Conservation (phyloP, 2,329 filamentous ascomycete genomes). For the Ophiostoma novo-ulmi region DNA sequence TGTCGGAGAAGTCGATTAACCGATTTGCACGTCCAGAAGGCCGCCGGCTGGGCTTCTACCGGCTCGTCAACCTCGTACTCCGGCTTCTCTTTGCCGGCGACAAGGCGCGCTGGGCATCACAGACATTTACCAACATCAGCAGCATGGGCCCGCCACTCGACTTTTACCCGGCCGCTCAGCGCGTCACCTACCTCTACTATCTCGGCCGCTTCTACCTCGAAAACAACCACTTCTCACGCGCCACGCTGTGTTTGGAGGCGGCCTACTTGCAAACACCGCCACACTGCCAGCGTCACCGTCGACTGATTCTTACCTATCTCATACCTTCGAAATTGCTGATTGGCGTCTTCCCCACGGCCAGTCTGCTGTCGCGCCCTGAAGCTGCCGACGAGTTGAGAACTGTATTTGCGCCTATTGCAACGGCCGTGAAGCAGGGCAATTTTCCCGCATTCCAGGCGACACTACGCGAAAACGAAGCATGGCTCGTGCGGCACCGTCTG, state of each 20-base stretch:
- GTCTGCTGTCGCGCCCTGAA: constrained; percentile 65
- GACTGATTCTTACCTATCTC: constrained; percentile 75
- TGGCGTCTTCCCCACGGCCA: constrained; percentile 69
- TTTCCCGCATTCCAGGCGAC: constrained; percentile 64
- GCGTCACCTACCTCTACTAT: constrained; percentile 91
- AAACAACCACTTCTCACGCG: constrained; percentile 75
- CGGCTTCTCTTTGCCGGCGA: constrained; percentile 81
- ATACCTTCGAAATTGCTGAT: constrained; percentile 78
- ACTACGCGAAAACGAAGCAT: constrained; percentile 59
- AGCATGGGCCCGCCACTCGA: constrained; percentile 74
- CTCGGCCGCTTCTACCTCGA: constrained; percentile 85
- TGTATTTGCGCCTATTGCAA: constrained; percentile 68
- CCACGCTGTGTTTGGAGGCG: constrained; percentile 67
- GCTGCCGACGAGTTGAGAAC: constrained; percentile 56
- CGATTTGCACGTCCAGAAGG: constrained; percentile 67
- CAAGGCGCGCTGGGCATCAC: constrained; percentile 76
- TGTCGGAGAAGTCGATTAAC: constrained; percentile 70
- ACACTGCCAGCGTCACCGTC: constrained; percentile 65
- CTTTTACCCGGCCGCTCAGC: constrained; percentile 77
- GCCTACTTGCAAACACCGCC: constrained; percentile 68
- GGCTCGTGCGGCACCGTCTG: constrained; percentile 71
- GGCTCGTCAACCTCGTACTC: constrained; percentile 84
- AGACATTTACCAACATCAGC: constrained; percentile 84
- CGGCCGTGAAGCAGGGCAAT: constrained; percentile 67
- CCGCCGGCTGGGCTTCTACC: constrained; percentile 82